Evolutionary conservation across 163 green algal species (phyloP).

Genomic region (Dunaliella salina): DNA sequence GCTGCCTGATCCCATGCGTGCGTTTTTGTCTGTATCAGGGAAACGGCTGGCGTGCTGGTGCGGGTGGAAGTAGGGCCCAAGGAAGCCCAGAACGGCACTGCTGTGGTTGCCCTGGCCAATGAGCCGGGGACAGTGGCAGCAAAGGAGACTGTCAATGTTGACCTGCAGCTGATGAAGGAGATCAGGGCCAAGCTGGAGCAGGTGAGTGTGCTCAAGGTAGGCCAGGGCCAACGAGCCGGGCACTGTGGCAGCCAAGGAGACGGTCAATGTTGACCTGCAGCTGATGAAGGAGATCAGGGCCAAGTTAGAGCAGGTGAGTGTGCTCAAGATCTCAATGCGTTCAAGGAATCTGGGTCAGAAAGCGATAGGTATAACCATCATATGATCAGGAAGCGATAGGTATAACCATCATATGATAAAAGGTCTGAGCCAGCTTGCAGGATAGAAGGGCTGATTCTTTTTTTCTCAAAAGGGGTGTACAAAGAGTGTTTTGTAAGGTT

Average conservation of each 20-base stretch:
- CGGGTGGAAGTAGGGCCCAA: conserved; percentile 49
- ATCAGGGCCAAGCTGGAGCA: conserved; percentile 19
- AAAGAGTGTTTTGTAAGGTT: too few relatives aligned
- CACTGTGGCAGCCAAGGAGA: conserved; percentile 28
- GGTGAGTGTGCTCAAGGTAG: background rate
- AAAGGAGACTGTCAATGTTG: conserved; percentile 42
- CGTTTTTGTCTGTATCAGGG: conserved; percentile 26
- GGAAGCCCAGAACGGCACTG: conserved; percentile 35
- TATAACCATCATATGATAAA: too few relatives aligned
- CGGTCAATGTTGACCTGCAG: conserved; percentile 42
- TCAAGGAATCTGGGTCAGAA: too few relatives aligned
- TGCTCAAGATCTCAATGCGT: too few relatives aligned
- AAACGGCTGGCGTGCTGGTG: conserved; percentile 49
- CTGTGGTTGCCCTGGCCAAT: conserved; percentile 41
- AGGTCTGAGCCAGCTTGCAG: too few relatives aligned
- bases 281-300: conserved; percentile 22
- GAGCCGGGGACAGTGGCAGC: conserved; percentile 19
- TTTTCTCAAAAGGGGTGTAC: too few relatives aligned
- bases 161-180: conserved; percentile 27
- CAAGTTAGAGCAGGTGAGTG: conserved; percentile 13
- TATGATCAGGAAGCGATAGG: too few relatives aligned
- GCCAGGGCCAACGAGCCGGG: conserved; percentile 26
- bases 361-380: too few relatives aligned
- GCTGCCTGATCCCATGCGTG: background rate
- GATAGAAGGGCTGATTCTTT: too few relatives aligned